These are phyloP conservation scores for Phytophthora ramorum DNA, from an alignment of 352 stramenopile species.

Conservation along the genomic window DNA sequence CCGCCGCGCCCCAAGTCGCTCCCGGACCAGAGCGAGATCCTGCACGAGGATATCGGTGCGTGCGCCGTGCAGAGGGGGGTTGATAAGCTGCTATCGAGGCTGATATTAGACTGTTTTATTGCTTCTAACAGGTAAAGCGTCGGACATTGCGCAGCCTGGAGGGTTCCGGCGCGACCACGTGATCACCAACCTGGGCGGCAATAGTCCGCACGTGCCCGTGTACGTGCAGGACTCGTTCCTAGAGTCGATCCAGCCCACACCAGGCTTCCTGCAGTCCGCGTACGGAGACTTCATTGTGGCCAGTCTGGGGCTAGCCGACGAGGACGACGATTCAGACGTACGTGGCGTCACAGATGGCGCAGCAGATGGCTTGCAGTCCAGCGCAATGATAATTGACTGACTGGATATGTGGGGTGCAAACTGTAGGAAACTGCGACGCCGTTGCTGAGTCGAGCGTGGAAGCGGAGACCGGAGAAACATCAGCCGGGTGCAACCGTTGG, in stretches of 20 bases:
- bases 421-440: conserved; percentile 48
- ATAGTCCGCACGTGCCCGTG: conserved; percentile 35
- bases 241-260: conserved; percentile 48
- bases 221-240: conserved; percentile 65
- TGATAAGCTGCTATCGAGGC: too few species aligned
- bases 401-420: conserved; percentile 2
- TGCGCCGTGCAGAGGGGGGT: not conserved
- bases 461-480: conserved; percentile 30
- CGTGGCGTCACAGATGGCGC: conserved; percentile 20
- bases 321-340: conserved; percentile 51
- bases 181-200: conserved; percentile 45
- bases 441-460: conserved; percentile 42
- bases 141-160: conserved; percentile 58
- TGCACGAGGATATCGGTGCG: conserved; percentile 63
- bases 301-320: conserved; percentile 53
- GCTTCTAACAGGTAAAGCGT: conserved; percentile 47
- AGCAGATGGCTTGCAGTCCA: conserved; percentile 11
- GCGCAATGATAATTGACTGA: conserved; percentile 2
- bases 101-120: not conserved
- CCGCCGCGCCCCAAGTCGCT: conserved; percentile 50
- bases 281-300: conserved; percentile 68
- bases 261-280: conserved; percentile 47
- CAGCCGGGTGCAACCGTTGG: conserved; percentile 44
- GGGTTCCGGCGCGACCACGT: conserved; percentile 66
- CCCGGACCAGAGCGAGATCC: conserved; percentile 60